These are phyloP conservation scores for Geotrichum aggregatum DNA, from an alignment of 1,139 yeast species.

Conservation along the genomic window DNA sequence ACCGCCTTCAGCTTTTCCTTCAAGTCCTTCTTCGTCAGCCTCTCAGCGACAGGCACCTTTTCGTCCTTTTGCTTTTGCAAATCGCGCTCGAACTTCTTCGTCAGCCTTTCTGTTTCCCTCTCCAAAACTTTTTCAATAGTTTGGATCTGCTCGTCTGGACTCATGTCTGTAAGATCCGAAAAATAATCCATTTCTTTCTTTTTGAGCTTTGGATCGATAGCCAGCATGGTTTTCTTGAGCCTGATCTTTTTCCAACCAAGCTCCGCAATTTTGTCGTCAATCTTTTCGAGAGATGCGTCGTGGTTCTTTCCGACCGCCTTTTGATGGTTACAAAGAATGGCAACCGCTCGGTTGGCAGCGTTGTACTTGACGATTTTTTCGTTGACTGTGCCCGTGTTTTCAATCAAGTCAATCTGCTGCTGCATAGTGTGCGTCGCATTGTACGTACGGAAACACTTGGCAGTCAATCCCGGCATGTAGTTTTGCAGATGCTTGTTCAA, in stretches of 20 bases:
- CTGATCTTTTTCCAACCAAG: conserved; percentile 80
- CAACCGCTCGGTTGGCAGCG: conserved; percentile 94
- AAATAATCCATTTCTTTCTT: conserved; percentile 52
- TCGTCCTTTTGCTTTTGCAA: conserved; percentile 66
- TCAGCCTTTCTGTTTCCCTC: conserved; percentile 60
- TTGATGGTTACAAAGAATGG: conserved; percentile 95
- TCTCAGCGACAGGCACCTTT: conserved; percentile 42
- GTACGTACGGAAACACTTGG: conserved; percentile 95
- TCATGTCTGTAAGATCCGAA: conserved; percentile 64
- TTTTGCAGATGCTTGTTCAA: conserved; percentile 82
- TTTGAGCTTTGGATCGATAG: conserved; percentile 56
- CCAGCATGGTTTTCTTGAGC: conserved; percentile 63
- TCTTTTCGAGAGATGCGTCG: conserved; percentile 72
- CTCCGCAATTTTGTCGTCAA: conserved; percentile 71
- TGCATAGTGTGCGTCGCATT: conserved; percentile 97
- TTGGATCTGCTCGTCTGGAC: conserved; percentile 56
- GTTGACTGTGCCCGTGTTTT: conserved; percentile 78
- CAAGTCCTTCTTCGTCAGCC: conserved; percentile 52
- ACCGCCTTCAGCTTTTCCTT: conserved; percentile 57
- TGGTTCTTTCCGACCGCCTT: conserved; percentile 85
- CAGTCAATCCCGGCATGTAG: conserved; percentile 90
- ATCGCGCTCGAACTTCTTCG: conserved; percentile 67
- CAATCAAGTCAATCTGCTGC: conserved; percentile 78
- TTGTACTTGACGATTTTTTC: conserved; percentile 85
- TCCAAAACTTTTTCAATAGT: conserved; percentile 55